phyloP scores from a whole-genome alignment of 345 rosid genomes.

The Chamaenerion angustifolium region DNA sequence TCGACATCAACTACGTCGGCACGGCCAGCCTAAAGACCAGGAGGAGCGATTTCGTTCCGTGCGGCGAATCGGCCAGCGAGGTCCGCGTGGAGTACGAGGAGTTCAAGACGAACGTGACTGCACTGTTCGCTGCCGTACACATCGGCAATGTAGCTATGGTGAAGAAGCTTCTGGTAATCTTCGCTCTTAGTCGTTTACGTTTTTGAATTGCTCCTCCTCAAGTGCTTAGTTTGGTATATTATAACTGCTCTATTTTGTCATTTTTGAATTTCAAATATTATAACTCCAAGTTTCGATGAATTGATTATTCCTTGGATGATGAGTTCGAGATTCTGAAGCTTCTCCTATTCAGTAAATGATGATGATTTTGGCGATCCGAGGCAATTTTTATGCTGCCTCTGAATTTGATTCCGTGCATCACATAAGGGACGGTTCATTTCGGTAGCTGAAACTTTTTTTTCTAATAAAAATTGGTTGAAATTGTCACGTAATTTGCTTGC shows the following conservation, averaged over 20 bases:
- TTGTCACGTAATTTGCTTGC: too few relatives aligned
- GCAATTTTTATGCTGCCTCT: too few relatives aligned
- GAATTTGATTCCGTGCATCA: too few relatives aligned
- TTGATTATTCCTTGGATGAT: too few relatives aligned
- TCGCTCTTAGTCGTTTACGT: conserved; percentile 1
- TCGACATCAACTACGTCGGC: conserved; percentile 83
- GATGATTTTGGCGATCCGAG: too few relatives aligned
- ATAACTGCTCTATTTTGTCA: background rate
- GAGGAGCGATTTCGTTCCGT: conserved; percentile 53
- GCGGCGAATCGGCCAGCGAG: conserved; percentile 50
- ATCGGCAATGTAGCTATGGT: conserved; percentile 66
- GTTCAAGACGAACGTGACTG: conserved; percentile 81
- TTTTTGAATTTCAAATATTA: too few relatives aligned
- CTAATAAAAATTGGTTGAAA: too few relatives aligned
- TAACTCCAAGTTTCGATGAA: too few relatives aligned
- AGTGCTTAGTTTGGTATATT: conserved; percentile 2
- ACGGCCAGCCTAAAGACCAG: conserved; percentile 58
- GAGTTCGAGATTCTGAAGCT: too few relatives aligned
- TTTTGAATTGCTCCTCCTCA: conserved; percentile 2
- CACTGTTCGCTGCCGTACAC: conserved; percentile 77
- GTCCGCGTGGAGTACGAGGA: conserved; percentile 59
- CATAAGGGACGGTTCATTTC: too few relatives aligned
- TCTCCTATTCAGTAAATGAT: too few relatives aligned
- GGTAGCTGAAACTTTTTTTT: too few relatives aligned
- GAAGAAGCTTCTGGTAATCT: conserved; percentile 63